Conservation (phyloP, 2,329 filamentous ascomycete genomes). For the Curvularia verruculosa region DNA sequence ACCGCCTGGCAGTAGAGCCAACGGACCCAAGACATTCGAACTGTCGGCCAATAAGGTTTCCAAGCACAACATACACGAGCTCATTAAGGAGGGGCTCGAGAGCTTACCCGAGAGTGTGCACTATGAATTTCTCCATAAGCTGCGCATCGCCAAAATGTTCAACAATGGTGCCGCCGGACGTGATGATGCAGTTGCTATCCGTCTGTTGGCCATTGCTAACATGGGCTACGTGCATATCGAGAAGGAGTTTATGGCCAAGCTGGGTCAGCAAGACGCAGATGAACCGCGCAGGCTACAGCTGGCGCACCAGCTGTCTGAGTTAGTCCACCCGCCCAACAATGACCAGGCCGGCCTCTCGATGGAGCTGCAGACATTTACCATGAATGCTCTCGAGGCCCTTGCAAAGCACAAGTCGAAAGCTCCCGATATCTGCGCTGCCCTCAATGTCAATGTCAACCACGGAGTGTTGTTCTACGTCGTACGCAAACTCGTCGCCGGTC, state of each 20-base stretch:
- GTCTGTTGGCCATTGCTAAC: slow-evolving; percentile 87
- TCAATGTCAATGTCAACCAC: slow-evolving; percentile 95
- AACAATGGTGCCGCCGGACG: slow-evolving; percentile 68
- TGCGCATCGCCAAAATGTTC: slow-evolving; percentile 84
- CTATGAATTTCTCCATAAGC: slow-evolving; percentile 84
- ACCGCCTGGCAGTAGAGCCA: slow-evolving; percentile 31
- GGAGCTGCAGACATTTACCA: slow-evolving; percentile 79
- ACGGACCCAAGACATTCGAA: slow-evolving; percentile 59
- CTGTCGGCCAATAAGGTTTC: slow-evolving; percentile 61
- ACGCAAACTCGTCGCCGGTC: slow-evolving; percentile 84
- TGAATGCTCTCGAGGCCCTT: slow-evolving; percentile 84
- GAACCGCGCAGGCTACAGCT: slow-evolving; percentile 88
- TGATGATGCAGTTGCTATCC: slow-evolving; percentile 77
- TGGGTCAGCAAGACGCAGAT: slow-evolving; percentile 85
- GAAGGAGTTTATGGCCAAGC: slow-evolving; percentile 79
- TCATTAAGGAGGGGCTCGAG: slow-evolving; percentile 51
- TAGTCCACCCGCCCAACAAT: slow-evolving; percentile 82
- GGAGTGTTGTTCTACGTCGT: slow-evolving; percentile 93
- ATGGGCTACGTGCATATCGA: slow-evolving; percentile 89
- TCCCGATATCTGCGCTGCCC: slow-evolving; percentile 82
- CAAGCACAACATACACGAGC: slow-evolving; percentile 49
- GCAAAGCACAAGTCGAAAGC: slow-evolving; percentile 77
- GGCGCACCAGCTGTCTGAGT: slow-evolving; percentile 87
- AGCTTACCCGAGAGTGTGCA: slow-evolving; percentile 74
- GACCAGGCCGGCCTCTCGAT: slow-evolving; percentile 71